phyloP scores from a whole-genome alignment of 2,329 filamentous ascomycete species.

The Immersiporthe knoxdaviesiana region DNA sequence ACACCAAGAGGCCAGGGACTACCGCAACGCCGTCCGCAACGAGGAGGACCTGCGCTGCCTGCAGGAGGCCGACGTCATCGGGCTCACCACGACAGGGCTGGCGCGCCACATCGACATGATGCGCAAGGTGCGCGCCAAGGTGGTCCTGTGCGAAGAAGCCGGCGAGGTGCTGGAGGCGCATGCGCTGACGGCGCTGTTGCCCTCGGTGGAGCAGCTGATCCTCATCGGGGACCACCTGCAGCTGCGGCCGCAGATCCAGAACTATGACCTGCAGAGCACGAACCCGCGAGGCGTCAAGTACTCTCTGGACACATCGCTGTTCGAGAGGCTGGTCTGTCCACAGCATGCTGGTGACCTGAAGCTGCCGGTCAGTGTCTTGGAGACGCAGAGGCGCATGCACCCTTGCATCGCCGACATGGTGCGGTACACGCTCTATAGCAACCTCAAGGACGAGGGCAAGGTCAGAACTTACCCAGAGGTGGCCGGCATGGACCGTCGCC shows the following conservation, averaged over 20 bases:
- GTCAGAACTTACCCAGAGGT: constrained; percentile 50
- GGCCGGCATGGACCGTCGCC: constrained; percentile 52
- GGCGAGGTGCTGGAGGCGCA: constrained; percentile 70
- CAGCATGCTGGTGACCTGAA: constrained; percentile 11
- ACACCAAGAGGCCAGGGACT: constrained; percentile 17
- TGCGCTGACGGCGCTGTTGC: constrained; percentile 60
- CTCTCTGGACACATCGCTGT: constrained; percentile 62
- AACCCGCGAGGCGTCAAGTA: constrained; percentile 52
- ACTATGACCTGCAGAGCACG: constrained; percentile 56
- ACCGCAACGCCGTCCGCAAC: background rate
- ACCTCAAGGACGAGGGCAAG: constrained; percentile 53
- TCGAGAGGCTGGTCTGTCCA: constrained; percentile 56
- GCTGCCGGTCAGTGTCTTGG: constrained; percentile 29
- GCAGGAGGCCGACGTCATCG: constrained; percentile 52
- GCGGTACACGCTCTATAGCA: constrained; percentile 59
- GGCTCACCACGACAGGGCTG: constrained; percentile 63
- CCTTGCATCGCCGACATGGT: constrained; percentile 64
- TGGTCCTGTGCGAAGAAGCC: constrained; percentile 70
- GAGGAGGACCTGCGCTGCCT: constrained; percentile 39
- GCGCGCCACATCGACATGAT: constrained; percentile 56
- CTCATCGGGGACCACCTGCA: constrained; percentile 68
- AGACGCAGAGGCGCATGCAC: constrained; percentile 64
- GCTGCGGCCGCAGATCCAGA: constrained; percentile 61
- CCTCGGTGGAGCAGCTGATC: constrained; percentile 63
- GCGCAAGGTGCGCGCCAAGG: constrained; percentile 53